Base-by-base conservation (phyloP, 2,329 filamentous ascomycete genomes). In the Stenocarpella maydis region DNA sequence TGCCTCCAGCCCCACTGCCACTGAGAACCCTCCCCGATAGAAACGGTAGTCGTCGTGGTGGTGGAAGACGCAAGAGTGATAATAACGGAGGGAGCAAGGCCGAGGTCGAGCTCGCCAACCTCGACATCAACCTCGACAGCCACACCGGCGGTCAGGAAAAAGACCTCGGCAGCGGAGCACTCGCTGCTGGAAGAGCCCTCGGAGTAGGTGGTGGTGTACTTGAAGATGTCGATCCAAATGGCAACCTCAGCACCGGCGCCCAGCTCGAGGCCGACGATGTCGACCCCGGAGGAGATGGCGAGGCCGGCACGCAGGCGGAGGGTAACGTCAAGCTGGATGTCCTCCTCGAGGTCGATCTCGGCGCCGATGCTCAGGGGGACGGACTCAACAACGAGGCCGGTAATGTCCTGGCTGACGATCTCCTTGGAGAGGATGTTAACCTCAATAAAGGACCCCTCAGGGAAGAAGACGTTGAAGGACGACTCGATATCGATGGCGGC, bases 161-260 rank as follows among this genome's bases (percentile, higher is more conserved):
- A 74, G 47, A 68, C 65, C 69, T 77, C 76, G 14, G 54, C 50
- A 54, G 74, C 70, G 19, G 67, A 71, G 72, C 72, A 73, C 47
- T 53, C 37, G 15, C 49, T 54, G 54, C 67, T 72, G 26, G 52
- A 58, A n/a, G 67, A 65, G 26, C 52, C 41, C 47, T 64, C 28
- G 41, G 71, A 61, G 69, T 77, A 72, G 43, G 73, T 65, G 58
- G 72, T 73, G 53, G 75, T 76, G 75, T 76, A 77, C 73, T 76
- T 74, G 72, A 77, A 77, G 53, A 78, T 74, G 74, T 74, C 75
- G 69, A 76, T 63, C 76, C 75, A 77, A 69, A 78, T 63, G 53
- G 74, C 72, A n/a, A 75, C 72, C 49, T 75, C 75, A 24, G 73
- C 73, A 63, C 75, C 76, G 52, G 74, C 74, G 34, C 71, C 72